These are phyloP conservation scores for Fusarium buharicum DNA, from an alignment of 2,329 filamentous ascomycete species.

Conservation along the genomic window DNA sequence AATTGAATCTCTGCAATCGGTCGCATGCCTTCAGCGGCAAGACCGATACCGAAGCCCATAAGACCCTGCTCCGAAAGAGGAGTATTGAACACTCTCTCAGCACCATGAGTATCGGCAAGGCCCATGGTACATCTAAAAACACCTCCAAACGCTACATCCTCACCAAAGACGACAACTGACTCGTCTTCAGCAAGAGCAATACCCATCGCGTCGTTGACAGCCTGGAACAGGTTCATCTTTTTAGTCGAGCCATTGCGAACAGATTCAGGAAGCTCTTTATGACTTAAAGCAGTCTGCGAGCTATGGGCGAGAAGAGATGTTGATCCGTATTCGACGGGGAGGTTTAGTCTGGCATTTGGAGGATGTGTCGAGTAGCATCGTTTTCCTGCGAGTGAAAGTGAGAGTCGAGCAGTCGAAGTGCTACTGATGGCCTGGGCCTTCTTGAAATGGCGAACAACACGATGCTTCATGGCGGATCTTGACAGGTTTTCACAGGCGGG, in stretches of 20 bases:
- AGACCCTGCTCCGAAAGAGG: conserved; percentile 95
- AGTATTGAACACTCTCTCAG: conserved; percentile 94
- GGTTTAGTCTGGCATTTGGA: conserved; percentile 76
- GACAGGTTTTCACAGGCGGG: conserved; percentile 7
- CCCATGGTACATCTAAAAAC: conserved; percentile 96
- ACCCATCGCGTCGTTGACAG: conserved; percentile 89
- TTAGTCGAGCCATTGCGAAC: conserved; percentile 77
- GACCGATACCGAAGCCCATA: conserved; percentile 90
- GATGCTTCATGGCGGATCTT: conserved; percentile 48
- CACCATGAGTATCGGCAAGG: conserved; percentile 85
- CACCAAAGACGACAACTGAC: conserved; percentile 89
- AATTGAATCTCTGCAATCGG: conserved; percentile 96
- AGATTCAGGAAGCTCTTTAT: conserved; percentile 75
- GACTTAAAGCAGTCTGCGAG: conserved; percentile 74
- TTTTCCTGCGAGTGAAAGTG: conserved; percentile 32
- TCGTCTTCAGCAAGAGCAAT: conserved; percentile 86
- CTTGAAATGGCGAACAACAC: conserved; percentile 47
- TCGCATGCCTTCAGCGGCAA: conserved; percentile 89
- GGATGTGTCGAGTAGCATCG: conserved; percentile 65
- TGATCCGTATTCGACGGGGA: conserved; percentile 86
- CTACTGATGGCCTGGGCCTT: conserved; percentile 41
- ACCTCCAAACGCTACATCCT: conserved; percentile 96
- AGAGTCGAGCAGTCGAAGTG: conserved; percentile 29
- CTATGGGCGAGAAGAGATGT: conserved; percentile 85
- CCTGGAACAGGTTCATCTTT: conserved; percentile 92